These are phyloP conservation scores for Globisporangium middletonii DNA, from an alignment of 352 stramenopile genomes.

Conservation along the genomic window DNA sequence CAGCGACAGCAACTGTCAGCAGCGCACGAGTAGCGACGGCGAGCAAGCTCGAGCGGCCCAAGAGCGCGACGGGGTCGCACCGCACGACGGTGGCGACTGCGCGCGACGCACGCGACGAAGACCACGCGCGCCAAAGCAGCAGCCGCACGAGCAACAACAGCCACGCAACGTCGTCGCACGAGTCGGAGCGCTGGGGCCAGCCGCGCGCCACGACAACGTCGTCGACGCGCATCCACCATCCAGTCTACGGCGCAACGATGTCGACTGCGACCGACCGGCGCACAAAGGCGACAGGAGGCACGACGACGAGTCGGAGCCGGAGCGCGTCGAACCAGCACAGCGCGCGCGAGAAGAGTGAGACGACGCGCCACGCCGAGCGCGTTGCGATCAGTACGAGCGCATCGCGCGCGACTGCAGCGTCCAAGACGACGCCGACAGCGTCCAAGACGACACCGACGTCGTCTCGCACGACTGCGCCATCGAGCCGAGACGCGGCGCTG, in stretches of 20 bases:
- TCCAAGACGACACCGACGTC: slow-evolving; percentile 14
- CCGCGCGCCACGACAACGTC: slow-evolving; percentile 18
- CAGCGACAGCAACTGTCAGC: slow-evolving; percentile 3
- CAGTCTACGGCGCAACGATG: slow-evolving; percentile 31
- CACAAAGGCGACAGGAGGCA: slow-evolving; percentile 2
- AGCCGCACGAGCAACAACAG: slow-evolving; percentile 26
- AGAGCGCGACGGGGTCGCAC: slow-evolving; percentile 24
- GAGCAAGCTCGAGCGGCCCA: slow-evolving; percentile 34
- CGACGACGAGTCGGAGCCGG: slow-evolving; percentile 15
- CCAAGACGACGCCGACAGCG: background rate
- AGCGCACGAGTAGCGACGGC: background rate
- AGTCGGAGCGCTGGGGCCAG: slow-evolving; percentile 50
- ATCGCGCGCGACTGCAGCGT: background rate
- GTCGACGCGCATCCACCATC: slow-evolving; percentile 23
- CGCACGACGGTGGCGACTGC: slow-evolving; percentile 13
- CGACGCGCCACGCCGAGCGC: slow-evolving; percentile 25
- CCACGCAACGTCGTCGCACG: slow-evolving; percentile 19
- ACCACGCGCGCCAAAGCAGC: slow-evolving; percentile 7
- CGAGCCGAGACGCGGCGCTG: slow-evolving; percentile 33
- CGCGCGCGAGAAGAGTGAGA: slow-evolving; percentile 25
- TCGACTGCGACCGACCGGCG: slow-evolving; percentile 24
- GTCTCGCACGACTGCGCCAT: too few relatives aligned
- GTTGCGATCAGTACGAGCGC: slow-evolving; percentile 5
- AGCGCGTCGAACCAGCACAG: slow-evolving; percentile 20
- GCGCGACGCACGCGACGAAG: slow-evolving; percentile 25